These are phyloP conservation scores for Phalaenopsis hybrid DNA, from an alignment of 116 monocot species.

Conservation along the genomic window DNA sequence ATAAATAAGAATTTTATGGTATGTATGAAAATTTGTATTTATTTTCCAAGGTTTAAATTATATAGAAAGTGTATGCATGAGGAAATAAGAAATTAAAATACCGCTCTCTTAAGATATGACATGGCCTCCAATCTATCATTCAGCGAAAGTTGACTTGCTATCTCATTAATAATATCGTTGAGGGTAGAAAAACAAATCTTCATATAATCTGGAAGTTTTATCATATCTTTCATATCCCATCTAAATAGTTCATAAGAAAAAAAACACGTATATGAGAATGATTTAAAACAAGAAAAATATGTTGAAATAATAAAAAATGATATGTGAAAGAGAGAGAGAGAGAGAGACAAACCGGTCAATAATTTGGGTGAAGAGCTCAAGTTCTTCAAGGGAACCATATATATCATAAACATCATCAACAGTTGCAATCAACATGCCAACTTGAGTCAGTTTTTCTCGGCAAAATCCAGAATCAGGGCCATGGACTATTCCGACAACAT, in stretches of 20 bases:
- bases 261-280: background rate
- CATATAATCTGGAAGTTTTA: slow-evolving; percentile 23
- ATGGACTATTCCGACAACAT: background rate
- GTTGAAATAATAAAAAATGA: too few relatives aligned
- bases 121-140: background rate
- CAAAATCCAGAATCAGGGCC: background rate
- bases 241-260: slow-evolving; percentile 3
- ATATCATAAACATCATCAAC: slow-evolving; percentile 31
- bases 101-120: background rate
- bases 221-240: slow-evolving; percentile 15
- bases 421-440: slow-evolving; percentile 4
- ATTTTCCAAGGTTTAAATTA: too few relatives aligned
- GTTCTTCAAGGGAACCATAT: slow-evolving; percentile 23
- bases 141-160: background rate
- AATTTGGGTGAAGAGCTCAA: slow-evolving; percentile 20
- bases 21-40: too few relatives aligned
- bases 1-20: too few relatives aligned
- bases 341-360: slow-evolving; percentile 13
- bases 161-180: slow-evolving; percentile 13
- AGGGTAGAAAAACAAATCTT: slow-evolving; percentile 15
- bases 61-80: too few relatives aligned
- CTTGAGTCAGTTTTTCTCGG: slow-evolving; percentile 4
- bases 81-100: background rate
- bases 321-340: too few relatives aligned
- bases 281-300: too few relatives aligned